Conservation (phyloP, 164 flowering plant genomes). For the Tetrastigma voinierianum region DNA sequence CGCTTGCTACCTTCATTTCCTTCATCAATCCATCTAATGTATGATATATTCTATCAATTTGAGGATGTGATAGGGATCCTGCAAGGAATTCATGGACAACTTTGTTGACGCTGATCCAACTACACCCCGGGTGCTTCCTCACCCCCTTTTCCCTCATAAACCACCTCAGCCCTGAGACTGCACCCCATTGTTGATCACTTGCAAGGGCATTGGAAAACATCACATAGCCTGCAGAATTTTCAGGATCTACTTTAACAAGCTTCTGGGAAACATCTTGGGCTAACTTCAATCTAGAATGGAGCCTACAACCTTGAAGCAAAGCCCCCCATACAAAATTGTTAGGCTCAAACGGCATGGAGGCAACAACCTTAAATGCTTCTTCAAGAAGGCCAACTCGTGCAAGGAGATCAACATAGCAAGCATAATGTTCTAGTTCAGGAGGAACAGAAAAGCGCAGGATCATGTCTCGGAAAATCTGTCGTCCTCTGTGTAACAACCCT, state of each 20-base stretch:
- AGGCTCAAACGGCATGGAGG: slow-evolving; percentile 56
- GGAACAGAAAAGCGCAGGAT: slow-evolving; percentile 9
- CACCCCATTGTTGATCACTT: slow-evolving; percentile 39
- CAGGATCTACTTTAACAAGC: slow-evolving; percentile 49
- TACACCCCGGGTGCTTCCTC: slow-evolving; percentile 37
- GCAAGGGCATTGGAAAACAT: slow-evolving; percentile 65
- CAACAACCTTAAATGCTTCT: slow-evolving; percentile 51
- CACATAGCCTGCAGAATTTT: slow-evolving; percentile 57
- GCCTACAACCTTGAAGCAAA: slow-evolving; percentile 58
- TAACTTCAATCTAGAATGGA: slow-evolving; percentile 43
- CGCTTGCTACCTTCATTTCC: slow-evolving; percentile 24
- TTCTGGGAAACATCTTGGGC: slow-evolving; percentile 37
- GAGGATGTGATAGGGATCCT: slow-evolving; percentile 31
- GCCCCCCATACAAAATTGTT: slow-evolving; percentile 68
- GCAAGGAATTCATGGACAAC: slow-evolving; percentile 56
- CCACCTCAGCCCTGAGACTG: slow-evolving; percentile 44
- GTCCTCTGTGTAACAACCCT: slow-evolving; percentile 48
- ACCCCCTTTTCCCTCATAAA: slow-evolving; percentile 37
- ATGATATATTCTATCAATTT: slow-evolving; percentile 17
- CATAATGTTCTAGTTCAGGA: slow-evolving; percentile 61
- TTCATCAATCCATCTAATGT: slow-evolving; percentile 19
- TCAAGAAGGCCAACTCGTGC: slow-evolving; percentile 54
- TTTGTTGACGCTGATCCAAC: slow-evolving; percentile 55
- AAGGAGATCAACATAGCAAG: slow-evolving; percentile 65
- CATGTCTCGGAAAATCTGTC: slow-evolving; percentile 43